Percentiles rank a stretch among this genome's conserved stretches.
Conservation (phyloP, 2,329 filamentous ascomycete species). For the Colletotrichum tanaceti region DNA sequence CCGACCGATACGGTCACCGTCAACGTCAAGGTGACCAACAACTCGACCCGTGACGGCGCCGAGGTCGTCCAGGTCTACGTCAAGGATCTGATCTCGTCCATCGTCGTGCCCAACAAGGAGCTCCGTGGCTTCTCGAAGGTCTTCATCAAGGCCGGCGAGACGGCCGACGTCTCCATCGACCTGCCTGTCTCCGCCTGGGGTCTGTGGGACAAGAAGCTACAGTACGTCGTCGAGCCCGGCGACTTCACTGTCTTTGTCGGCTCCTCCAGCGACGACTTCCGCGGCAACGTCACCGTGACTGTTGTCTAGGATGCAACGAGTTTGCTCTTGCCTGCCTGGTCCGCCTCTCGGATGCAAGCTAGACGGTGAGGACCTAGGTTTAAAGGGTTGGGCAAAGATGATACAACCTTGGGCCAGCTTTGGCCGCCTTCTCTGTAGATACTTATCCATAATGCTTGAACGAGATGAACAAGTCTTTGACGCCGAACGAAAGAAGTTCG, state of each 20-base stretch:
- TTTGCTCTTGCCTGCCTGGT: too few relatives aligned
- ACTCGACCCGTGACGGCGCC: slow-evolving; percentile 65
- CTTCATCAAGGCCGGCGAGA: slow-evolving; percentile 68
- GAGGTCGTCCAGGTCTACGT: slow-evolving; percentile 78
- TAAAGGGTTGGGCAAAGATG: neutral
- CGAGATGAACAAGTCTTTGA: slow-evolving; percentile 2
- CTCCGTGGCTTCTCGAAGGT: slow-evolving; percentile 78
- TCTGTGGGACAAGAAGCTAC: slow-evolving; percentile 70
- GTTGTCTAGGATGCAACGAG: slow-evolving; percentile 50
- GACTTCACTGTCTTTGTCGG: slow-evolving; percentile 73
- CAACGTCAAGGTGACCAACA: slow-evolving; percentile 72
- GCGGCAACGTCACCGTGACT: slow-evolving; percentile 66
- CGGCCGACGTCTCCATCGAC: slow-evolving; percentile 62
- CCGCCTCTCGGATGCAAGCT: neutral
- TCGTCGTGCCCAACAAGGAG: slow-evolving; percentile 72
- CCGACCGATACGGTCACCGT: slow-evolving; percentile 67
- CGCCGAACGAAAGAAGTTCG: neutral
- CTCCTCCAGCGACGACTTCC: slow-evolving; percentile 67
- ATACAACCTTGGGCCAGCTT: neutral
- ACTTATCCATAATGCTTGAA: slow-evolving; percentile 26
- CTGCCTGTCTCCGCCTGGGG: slow-evolving; percentile 67
- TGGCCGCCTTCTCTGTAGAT: slow-evolving; percentile 33
- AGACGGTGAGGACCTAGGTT: neutral
- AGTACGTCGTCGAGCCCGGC: slow-evolving; percentile 80
- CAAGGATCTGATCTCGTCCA: slow-evolving; percentile 69